Evolutionary conservation across 768 basidiomycete species (phyloP), one percentile per base, ranked within the genome.

Genomic region (Chalciporus piperatus): DNA sequence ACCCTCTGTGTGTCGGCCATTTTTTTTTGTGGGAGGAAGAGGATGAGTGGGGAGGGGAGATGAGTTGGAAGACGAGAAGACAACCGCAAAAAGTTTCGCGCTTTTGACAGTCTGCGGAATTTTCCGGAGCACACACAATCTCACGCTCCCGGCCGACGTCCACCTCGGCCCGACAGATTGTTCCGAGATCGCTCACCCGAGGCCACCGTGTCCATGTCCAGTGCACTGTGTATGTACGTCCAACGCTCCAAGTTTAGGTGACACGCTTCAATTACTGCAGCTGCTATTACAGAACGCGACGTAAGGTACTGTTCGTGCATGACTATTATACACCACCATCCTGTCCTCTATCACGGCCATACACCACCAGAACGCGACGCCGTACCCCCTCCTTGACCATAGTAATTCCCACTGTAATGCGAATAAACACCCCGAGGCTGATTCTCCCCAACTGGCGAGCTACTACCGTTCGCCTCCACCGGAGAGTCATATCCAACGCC

Each of bases 1-100:
- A 77, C 78, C 82, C 79, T 95, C 80, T 86, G 87, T 46, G 57
- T 72, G 53, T 91, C 87, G 75, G 89, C 79, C 92, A 93, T 91
- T 86, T 82, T 83, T n/a, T 76, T 55, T 47, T 45, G 47, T 68
- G 55, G 58, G 61, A 57, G 57, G 69, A 67, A 67, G 70, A 66
- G 69, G 72, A 77, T 81, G 73, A 78, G 79, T 77, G 73, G 70
- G 59, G 72, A 69, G 70, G 59, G 72, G 69, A 74, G 71, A 75
- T 46, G 57, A 69, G 72, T 66, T 69, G 67, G 67, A 75, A 73
- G 69, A 75, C 70, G 68, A 70, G 72, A 37, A 73, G 70, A 70
- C 61, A 62, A 57, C 61, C 64, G 60, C 62, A 74, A 76, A 22
- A 82, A 79, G 79, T 75, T 74, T 78, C 65, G 69, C 69, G 69